Evolutionary conservation across 2,329 filamentous ascomycete genomes (phyloP), one percentile per base, ranked within the genome.

Genomic region (Lachnellula occidentalis): DNA sequence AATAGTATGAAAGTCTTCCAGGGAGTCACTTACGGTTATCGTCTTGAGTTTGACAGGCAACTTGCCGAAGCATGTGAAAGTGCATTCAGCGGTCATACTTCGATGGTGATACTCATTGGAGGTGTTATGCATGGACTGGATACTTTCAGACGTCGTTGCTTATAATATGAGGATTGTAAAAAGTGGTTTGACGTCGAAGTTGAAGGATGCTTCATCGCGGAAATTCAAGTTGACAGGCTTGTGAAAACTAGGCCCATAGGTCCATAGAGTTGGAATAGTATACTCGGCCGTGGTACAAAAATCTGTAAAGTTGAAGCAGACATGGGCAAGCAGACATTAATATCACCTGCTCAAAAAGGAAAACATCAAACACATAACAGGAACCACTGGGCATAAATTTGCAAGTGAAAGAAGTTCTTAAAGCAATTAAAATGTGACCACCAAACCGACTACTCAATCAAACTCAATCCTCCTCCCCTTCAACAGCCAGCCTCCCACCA

Each of bases 401-500:
- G 15, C 37, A 19, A 6, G 17, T n/a, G 37, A 17, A n/a, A 11
- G 15, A 19, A n/a, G 17, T 41, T n/a, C 4, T 41, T 41, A 19
- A 19, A 41, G 17, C 15, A 31, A 17, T n/a, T 39, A 5, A n/a
- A 17, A 41, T n/a, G 17, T 41, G 9, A n/a, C 37, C 37, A 7
- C 37, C 15, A 41, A 19, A 7, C 9, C 37, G 15, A 19, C 17
- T 41, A 48, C 31, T 62, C 58, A 70, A 55, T 67, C 63, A 27
- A 70, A 61, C 49, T 67, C 66, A 52, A 69, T 64, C 50, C 61
- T 65, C 60, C 63, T 67, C 34, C 67, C 67, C 45, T 59, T 69
- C 48, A 68, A 56, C 14, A 62, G 34, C 52, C 57, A 64, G 1
- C 61, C 80, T 0, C 85, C 84, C 17, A 83, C 60, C 53, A 82